Percentiles rank a stretch among this genome's conserved stretches.
These are phyloP conservation scores for Penicillium polonicum DNA, from an alignment of 2,329 filamentous ascomycete genomes.

Conservation along the genomic window DNA sequence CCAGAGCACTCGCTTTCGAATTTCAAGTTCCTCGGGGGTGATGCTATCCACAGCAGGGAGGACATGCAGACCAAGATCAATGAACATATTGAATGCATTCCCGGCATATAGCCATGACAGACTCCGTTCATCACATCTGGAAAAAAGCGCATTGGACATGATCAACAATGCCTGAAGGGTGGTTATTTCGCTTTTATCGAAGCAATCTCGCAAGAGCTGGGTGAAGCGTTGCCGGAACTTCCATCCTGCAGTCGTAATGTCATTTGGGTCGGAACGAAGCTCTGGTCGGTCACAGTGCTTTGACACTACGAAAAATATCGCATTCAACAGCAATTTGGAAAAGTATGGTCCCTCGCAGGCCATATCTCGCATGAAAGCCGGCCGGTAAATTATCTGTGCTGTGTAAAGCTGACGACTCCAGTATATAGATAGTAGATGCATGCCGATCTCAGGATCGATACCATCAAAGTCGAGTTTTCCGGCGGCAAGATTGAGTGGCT, in stretches of 20 bases:
- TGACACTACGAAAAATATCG: conserved; percentile 49
- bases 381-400: conserved; percentile 51
- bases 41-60: conserved; percentile 38
- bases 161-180: conserved; percentile 56
- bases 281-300: conserved; percentile 51
- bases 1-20: conserved; percentile 49
- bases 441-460: conserved; percentile 52
- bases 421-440: conserved; percentile 53
- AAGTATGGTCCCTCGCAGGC: conserved; percentile 52
- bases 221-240: conserved; percentile 49
- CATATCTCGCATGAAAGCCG: conserved; percentile 55
- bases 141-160: conserved; percentile 53
- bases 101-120: conserved; percentile 56
- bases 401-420: conserved; percentile 56
- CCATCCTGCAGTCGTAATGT: conserved; percentile 52
- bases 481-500: conserved; percentile 48
- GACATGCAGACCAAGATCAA: conserved; percentile 53
- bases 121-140: conserved; percentile 53
- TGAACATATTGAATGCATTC: conserved; percentile 53
- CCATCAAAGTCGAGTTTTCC: conserved; percentile 57
- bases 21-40: conserved; percentile 49
- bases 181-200: conserved; percentile 53
- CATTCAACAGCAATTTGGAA: conserved; percentile 53
- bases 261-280: conserved; percentile 47
- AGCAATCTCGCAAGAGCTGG: conserved; percentile 47